Base-by-base conservation (phyloP, 495 filamentous ascomycete genomes). In the Collariella sp. region DNA sequence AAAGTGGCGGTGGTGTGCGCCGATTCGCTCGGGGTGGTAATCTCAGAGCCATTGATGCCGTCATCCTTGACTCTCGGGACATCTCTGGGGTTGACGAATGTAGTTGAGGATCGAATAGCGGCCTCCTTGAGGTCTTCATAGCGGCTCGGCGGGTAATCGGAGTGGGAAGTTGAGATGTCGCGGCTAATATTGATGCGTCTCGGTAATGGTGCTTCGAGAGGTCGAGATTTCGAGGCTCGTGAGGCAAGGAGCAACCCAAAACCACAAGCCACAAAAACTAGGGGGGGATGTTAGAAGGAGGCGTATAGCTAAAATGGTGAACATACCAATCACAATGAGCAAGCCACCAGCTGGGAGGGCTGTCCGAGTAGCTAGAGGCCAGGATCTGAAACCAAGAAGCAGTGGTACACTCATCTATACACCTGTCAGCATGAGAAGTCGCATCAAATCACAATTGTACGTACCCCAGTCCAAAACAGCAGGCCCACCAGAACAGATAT, bases 331-430 rank as follows among this genome's bases (percentile, higher is more conserved):
- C 63, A 79, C 53, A 20, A 79, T 63, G 11, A 71, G 62, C 18
- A 81, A 58, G 13, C 77, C 77, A 39, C 65, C 66, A 1, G 76
- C 69, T 24, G 78, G 78, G n/a, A 79, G 55, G 9, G 72, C 72
- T 5, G 75, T 81, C 59, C 69, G 69, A 20, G 70, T 56, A 5
- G 73, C 68, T 19, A 79, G 61, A 15, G 67, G 65, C 1, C 75
- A 63, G 22, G 59, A 58, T 9, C 52, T 50, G 45, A 77, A 67
- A 18, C 77, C 77, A 9, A 81, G 63, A 22, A 76, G 60, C 55
- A 78, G 64, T 6, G 71, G 63, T 7, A 75, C 73, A 52, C 78
- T 80, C 43, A 68, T 72, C 74, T 79, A 43, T 9, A 51, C 15
- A 2, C 29, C 24, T 47, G 50, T 66, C 41, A 73, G 69, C 11